Base-by-base conservation (phyloP, 768 basidiomycete genomes). In the Lactarius quietus region DNA sequence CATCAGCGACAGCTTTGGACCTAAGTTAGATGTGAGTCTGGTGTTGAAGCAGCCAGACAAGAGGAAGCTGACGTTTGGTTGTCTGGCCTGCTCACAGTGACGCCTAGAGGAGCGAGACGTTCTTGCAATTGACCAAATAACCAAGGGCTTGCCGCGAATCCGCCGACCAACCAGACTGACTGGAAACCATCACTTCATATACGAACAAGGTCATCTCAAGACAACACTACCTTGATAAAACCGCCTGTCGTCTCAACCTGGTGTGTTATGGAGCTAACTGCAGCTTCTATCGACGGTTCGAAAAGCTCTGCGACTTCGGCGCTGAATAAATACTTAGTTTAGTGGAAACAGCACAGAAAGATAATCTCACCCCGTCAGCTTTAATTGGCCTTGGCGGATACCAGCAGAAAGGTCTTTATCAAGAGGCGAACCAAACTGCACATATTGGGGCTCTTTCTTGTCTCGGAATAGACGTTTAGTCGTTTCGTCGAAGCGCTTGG, bases 81-180 rank as follows among this genome's bases (percentile, higher is more conserved):
- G 71, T 92, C 90, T 15, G 89, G 90, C 61, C 90, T 77, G 73
- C 85, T 90, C 64, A 92, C 86, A 6, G 81, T 81, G 61, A 92
- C 80, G 31, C 79, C 77, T 56, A 82, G 76, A 0, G 83, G 79
- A 5, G 76, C 77, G 17, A 92, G 82, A 31, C 84, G 84, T 66
- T 87, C 86, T 78, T 90, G 87, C 20, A 92, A 79, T 73, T 92
- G 89, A 31, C 79, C 73, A 73, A 90, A 92, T 35, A 92, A 78
- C 89, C 90, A 92, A 1, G 89, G 87, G 64, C 88, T 90, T 0
- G 90, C 89, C 3, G 90, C 90, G 69, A 91, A 92, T 55, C 90
- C 90, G 71, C 90, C 90, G 12, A 92, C 90, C 28, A 92, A 77
- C 79, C 90, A 92, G 6, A 92, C 85, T n/a, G 88, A 90, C 87